Base-by-base conservation (phyloP, 2,329 filamentous ascomycete species). In the Penicillium rolfsii region DNA sequence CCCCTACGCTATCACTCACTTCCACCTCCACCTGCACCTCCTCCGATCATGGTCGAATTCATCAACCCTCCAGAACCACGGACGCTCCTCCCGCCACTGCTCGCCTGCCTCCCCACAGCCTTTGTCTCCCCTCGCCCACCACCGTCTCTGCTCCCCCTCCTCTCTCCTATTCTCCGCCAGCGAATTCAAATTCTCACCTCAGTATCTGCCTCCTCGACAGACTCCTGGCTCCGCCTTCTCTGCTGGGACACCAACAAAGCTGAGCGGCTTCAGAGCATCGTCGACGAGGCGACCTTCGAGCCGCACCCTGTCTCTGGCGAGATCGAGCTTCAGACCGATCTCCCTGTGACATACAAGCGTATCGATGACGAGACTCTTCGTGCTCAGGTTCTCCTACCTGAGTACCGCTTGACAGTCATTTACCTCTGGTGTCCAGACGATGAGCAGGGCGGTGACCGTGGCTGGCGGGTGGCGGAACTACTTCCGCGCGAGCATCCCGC, bases 261-360 rank as follows among this genome's bases (percentile, higher is more conserved):
- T 3, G 79, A 83, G 35, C 81, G 79, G 59, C 76, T 89, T 11
- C 82, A 84, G 52, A 75, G 78, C 12, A 72, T 84, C 24, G 80
- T 89, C 38, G 81, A 84, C 61, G 78, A 80, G 38, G 78, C 85
- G 35, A 78, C 79, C 19, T 82, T 88, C 58, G 87, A 89, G 71
- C 85, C 85, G 48, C 87, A 89, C 67, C 87, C 87, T 0, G 83
- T 84, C 3, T 89, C 87, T 1, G 87, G 87, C 52, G 87, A 89
- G 69, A 83, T 89, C 48, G 87, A 89, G 70, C 74, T 88, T 4
- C 82, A 84, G 22, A 84, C 86, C 45, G 80, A 84, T n/a, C 76
- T 83, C 35, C 75, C 79, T 3, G 79, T 85, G 36, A 77, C 79
- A 35, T 89, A 87, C 75, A 82, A 84, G 62, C 80, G 85, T 40